Conservation (phyloP, 768 basidiomycete species). For the Amanita phalloides region DNA sequence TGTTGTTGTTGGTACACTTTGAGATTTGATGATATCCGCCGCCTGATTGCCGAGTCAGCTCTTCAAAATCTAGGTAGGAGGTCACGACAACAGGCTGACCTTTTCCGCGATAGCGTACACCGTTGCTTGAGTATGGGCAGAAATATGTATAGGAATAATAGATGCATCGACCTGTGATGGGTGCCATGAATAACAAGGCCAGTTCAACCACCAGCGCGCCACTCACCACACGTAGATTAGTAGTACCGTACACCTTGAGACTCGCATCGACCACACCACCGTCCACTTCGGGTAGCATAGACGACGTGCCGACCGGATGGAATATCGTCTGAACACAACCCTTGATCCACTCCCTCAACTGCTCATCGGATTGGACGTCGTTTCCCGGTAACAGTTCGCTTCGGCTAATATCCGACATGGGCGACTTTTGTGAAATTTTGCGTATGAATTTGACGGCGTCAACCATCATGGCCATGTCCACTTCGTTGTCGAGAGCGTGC, state of each 20-base stretch:
- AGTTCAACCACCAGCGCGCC: too few species aligned
- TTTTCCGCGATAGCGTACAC: slow-evolving; percentile 8
- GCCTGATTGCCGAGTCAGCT: not conserved
- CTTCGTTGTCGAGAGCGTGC: slow-evolving; percentile 21
- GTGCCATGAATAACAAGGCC: too few species aligned
- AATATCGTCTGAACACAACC: slow-evolving; percentile 3
- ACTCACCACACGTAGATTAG: slow-evolving; percentile 12
- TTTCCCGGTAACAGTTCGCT: not conserved
- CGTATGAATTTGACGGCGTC: slow-evolving; percentile 15
- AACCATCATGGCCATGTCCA: slow-evolving; percentile 14
- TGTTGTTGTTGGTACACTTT: not conserved
- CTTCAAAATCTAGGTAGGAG: not conserved
- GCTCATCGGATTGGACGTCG: slow-evolving; percentile 4
- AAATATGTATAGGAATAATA: slow-evolving; percentile 5
- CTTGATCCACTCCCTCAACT: slow-evolving; percentile 10
- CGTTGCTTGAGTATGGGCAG: slow-evolving; percentile 4
- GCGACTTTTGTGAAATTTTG: slow-evolving; percentile 8
- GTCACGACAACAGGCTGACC: not conserved
- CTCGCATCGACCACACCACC: slow-evolving; percentile 17
- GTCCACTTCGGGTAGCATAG: slow-evolving; percentile 18
- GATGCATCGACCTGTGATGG: slow-evolving; percentile 5
- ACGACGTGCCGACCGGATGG: slow-evolving; percentile 18
- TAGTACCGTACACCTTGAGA: slow-evolving; percentile 14
- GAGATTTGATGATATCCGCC: slow-evolving; percentile 6
- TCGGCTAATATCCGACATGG: slow-evolving; percentile 4